Percentiles rank a stretch among this genome's conserved stretches.
Conservation (phyloP, 2,329 filamentous ascomycete genomes). For the Diaporthe humulicola region DNA sequence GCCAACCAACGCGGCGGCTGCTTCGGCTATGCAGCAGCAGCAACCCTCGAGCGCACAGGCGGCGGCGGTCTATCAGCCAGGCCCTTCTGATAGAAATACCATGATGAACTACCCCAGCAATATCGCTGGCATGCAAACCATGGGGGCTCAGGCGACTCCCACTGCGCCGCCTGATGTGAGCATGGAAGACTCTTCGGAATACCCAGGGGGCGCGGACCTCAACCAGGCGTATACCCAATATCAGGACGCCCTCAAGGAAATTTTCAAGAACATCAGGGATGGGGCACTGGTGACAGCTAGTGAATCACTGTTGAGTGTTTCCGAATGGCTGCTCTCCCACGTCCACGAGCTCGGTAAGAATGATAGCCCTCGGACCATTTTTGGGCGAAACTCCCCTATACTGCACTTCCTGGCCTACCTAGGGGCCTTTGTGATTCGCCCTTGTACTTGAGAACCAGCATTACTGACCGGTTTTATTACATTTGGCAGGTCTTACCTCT, state of each 20-base stretch:
- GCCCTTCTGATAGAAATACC: constrained; percentile 63
- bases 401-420: neutral
- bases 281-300: constrained; percentile 64
- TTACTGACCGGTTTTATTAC: neutral
- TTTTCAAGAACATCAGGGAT: constrained; percentile 78
- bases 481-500: constrained; percentile 79
- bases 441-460: constrained; percentile 20
- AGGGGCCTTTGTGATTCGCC: neutral
- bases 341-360: constrained; percentile 67
- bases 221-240: constrained; percentile 79
- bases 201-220: constrained; percentile 66
- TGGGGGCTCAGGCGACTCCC: constrained; percentile 56
- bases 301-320: constrained; percentile 65
- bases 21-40: constrained; percentile 66
- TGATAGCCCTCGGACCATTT: neutral
- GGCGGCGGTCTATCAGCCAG: constrained; percentile 76
- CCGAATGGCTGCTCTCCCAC: constrained; percentile 68
- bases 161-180: constrained; percentile 57
- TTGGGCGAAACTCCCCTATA: neutral
- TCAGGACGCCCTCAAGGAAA: constrained; percentile 71
- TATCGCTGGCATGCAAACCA: constrained; percentile 61
- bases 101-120: constrained; percentile 67
- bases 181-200: constrained; percentile 69
- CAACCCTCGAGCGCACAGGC: constrained; percentile 62
- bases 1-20: constrained; percentile 70